Percentiles rank a stretch among this genome's conserved stretches.
These are phyloP conservation scores for Russula olivacea DNA, from an alignment of 768 basidiomycete species.

Conservation along the genomic window DNA sequence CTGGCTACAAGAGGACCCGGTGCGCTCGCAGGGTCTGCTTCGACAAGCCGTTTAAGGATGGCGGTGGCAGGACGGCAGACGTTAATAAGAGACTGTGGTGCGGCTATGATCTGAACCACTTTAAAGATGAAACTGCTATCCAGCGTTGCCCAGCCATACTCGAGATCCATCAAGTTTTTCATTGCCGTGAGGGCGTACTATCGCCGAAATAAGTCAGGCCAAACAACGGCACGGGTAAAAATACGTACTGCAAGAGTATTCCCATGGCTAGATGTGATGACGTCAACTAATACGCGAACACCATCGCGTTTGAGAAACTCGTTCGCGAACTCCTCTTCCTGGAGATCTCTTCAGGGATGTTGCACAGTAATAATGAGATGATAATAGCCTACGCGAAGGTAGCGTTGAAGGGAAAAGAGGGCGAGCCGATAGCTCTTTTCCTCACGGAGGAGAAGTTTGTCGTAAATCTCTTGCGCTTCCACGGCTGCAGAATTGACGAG, in stretches of 20 bases:
- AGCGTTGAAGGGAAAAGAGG: slow-evolving; percentile 73
- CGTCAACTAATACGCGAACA: slow-evolving; percentile 59
- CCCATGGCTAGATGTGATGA: slow-evolving; percentile 62
- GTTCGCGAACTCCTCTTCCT: slow-evolving; percentile 81
- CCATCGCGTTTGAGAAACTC: slow-evolving; percentile 75
- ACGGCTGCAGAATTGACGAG: slow-evolving; percentile 74
- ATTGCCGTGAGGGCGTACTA: slow-evolving; percentile 82
- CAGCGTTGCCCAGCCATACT: slow-evolving; percentile 76
- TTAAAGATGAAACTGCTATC: slow-evolving; percentile 66
- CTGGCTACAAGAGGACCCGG: slow-evolving; percentile 53
- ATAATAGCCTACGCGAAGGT: slow-evolving; percentile 52
- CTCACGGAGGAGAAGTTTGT: slow-evolving; percentile 57
- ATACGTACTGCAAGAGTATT: slow-evolving; percentile 76
- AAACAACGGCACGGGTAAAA: neutral
- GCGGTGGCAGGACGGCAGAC: slow-evolving; percentile 88
- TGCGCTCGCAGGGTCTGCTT: slow-evolving; percentile 69
- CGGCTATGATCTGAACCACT: slow-evolving; percentile 73
- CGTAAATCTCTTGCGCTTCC: slow-evolving; percentile 71
- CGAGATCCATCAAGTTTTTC: slow-evolving; percentile 84
- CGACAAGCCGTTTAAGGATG: slow-evolving; percentile 84
- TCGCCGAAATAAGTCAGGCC: slow-evolving; percentile 2
- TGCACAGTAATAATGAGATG: neutral
- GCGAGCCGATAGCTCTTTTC: slow-evolving; percentile 59
- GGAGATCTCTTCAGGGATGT: slow-evolving; percentile 14
- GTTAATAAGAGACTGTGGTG: slow-evolving; percentile 73